Evolutionary conservation across 306 rosid genomes (phyloP).

Genomic region (Astragalus membranaceus): DNA sequence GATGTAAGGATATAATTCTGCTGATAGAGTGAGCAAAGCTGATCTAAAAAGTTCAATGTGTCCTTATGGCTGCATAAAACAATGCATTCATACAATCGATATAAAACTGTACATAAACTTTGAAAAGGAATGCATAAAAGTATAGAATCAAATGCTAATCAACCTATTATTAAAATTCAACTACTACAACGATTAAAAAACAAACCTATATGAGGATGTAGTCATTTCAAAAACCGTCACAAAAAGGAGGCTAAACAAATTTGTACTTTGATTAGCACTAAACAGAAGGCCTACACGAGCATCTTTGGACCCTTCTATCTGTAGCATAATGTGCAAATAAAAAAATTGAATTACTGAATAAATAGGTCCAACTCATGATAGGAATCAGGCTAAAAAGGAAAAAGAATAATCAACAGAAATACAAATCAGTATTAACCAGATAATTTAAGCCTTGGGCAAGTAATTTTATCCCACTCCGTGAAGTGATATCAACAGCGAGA

Average conservation of each 20-base stretch:
- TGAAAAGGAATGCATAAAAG: neutral
- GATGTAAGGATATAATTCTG: slow-evolving; percentile 45
- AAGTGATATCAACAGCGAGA: slow-evolving; percentile 63
- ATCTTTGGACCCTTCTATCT: slow-evolving; percentile 63
- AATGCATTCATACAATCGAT: slow-evolving; percentile 19
- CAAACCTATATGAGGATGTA: slow-evolving; percentile 71
- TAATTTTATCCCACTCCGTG: slow-evolving; percentile 65
- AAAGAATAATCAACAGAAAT: slow-evolving; percentile 8
- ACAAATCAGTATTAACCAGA: slow-evolving; percentile 52
- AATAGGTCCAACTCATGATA: neutral
- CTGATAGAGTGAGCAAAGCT: slow-evolving; percentile 60
- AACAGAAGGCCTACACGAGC: slow-evolving; percentile 83
- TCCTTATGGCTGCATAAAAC: slow-evolving; percentile 72
- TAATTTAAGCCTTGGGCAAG: slow-evolving; percentile 72
- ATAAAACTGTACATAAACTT: neutral
- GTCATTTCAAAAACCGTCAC: slow-evolving; percentile 65
- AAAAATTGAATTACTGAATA: slow-evolving; percentile 10
- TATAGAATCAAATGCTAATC: slow-evolving; percentile 19
- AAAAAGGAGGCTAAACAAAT: slow-evolving; percentile 48
- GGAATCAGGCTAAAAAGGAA: slow-evolving; percentile 4
- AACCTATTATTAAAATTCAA: neutral
- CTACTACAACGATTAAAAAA: slow-evolving; percentile 1
- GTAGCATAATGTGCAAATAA: slow-evolving; percentile 26
- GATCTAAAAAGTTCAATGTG: slow-evolving; percentile 62
- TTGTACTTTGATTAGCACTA: slow-evolving; percentile 47